These are phyloP conservation scores for Colletotrichum sp. DNA, from an alignment of 2,329 filamentous ascomycete species.

Conservation along the genomic window DNA sequence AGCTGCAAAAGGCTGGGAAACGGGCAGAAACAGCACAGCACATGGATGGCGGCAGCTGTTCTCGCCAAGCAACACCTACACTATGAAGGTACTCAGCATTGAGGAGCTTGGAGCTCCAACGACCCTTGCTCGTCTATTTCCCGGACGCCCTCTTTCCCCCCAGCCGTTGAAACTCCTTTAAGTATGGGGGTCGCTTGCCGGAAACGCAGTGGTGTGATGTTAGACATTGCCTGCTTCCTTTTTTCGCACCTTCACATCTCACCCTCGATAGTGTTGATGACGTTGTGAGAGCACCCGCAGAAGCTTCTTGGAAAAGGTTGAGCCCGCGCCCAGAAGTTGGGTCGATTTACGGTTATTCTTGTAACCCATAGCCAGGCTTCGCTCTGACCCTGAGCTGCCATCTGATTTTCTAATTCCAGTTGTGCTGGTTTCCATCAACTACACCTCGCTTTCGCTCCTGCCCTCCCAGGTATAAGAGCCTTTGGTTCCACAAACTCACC, in stretches of 20 bases:
- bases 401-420: not conserved
- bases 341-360: not conserved
- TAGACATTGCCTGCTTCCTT: not conserved
- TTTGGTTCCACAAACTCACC: not conserved
- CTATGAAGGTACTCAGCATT: not conserved
- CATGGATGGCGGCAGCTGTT: not conserved
- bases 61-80: not conserved
- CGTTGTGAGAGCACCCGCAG: not conserved
- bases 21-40: not conserved
- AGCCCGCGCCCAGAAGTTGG: not conserved
- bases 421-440: not conserved
- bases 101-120: not conserved
- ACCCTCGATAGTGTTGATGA: not conserved
- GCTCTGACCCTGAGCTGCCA: not conserved
- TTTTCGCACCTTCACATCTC: not conserved
- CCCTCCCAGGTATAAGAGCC: not conserved
- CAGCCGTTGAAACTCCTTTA: not conserved
- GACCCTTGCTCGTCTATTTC: not conserved
- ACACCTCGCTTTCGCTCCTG: not conserved
- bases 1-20: not conserved
- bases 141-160: not conserved
- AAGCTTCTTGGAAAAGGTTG: not conserved
- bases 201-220: not conserved
- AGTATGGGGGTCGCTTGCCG: not conserved
- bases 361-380: not conserved